Conservation (phyloP, 179 eudicot genomes). For the Vitellaria paradoxa region DNA sequence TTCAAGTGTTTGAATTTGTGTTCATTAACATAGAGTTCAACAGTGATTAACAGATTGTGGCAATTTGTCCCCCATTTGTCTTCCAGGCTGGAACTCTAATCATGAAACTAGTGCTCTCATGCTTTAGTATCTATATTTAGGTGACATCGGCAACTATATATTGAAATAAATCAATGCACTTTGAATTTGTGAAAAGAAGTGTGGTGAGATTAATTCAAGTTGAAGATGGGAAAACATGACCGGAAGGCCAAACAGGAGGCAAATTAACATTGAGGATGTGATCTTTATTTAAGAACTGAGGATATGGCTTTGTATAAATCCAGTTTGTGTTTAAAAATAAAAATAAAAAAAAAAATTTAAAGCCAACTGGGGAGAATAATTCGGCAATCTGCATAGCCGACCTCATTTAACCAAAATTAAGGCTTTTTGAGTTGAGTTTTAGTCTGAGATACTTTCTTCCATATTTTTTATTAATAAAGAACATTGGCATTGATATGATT, state of each 20-base stretch:
- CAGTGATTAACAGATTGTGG: slow-evolving; percentile 8
- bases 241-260: not conserved
- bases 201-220: not conserved
- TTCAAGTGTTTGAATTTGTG: not conserved
- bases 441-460: not conserved
- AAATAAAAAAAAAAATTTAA: too few relatives aligned
- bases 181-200: too few relatives aligned
- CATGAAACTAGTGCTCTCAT: not conserved
- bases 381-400: not conserved
- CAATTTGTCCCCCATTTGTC: not conserved
- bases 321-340: too few relatives aligned
- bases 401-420: not conserved
- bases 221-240: not conserved
- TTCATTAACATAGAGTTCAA: not conserved
- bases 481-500: not conserved
- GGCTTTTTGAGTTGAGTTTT: not conserved
- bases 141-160: not conserved
- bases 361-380: not conserved
- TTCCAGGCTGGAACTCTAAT: not conserved
- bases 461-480: not conserved
- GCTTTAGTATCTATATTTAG: slow-evolving; percentile 6
- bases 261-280: not conserved
- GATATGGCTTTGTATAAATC: too few relatives aligned
- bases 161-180: not conserved
- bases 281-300: not conserved